Percentiles rank a stretch among this genome's conserved stretches.
phyloP scores from a whole-genome alignment of 768 basidiomycete species.

The Phaffia tasmanica region DNA sequence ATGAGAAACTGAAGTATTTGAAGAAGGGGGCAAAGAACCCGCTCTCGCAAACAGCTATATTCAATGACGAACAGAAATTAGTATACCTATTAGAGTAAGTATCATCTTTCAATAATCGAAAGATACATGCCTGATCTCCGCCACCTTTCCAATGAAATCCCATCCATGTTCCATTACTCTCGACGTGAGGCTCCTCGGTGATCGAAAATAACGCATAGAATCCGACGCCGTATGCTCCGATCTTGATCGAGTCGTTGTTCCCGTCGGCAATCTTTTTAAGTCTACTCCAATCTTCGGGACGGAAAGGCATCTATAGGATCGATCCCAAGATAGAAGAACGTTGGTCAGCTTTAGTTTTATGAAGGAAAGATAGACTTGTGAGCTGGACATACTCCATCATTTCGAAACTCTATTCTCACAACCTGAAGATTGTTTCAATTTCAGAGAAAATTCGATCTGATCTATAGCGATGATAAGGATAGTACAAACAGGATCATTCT shows the following conservation, averaged over 20 bases:
- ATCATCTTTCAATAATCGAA: not conserved
- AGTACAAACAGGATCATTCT: slow-evolving; percentile 3
- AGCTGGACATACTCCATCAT: slow-evolving; percentile 50
- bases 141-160: slow-evolving; percentile 92
- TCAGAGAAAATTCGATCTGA: not conserved
- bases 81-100: not conserved
- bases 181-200: slow-evolving; percentile 35
- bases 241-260: slow-evolving; percentile 87
- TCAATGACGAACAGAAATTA: not conserved
- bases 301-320: slow-evolving; percentile 47
- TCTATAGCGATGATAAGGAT: not conserved
- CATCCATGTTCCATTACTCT: slow-evolving; percentile 67
- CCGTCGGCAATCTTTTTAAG: slow-evolving; percentile 92
- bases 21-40: slow-evolving; percentile 45
- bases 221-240: slow-evolving; percentile 84
- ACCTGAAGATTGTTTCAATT: slow-evolving; percentile 51
- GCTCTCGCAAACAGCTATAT: slow-evolving; percentile 67
- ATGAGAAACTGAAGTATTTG: slow-evolving; percentile 37
- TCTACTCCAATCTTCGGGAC: slow-evolving; percentile 76
- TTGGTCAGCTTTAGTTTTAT: too few species aligned
- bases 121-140: slow-evolving; percentile 52
- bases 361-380: not conserved
- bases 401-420: slow-evolving; percentile 71
- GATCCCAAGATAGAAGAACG: not conserved
- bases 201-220: slow-evolving; percentile 31